A percentile compares a stretch with the other conserved stretches of the same genome.
These are phyloP conservation scores for Solanum medicagineum DNA, from an alignment of 257 asterid genomes.

Conservation along the genomic window DNA sequence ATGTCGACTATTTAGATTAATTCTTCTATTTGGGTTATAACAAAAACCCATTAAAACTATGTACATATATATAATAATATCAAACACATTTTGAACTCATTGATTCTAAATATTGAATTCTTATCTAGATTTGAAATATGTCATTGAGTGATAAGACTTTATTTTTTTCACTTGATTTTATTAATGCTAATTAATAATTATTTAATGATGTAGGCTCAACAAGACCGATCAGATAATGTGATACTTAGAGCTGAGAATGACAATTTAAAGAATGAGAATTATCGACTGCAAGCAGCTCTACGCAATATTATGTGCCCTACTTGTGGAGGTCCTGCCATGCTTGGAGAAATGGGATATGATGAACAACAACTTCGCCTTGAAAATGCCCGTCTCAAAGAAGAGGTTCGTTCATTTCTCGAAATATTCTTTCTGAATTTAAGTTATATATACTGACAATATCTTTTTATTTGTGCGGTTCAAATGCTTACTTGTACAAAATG, in stretches of 20 bases:
- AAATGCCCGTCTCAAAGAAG: slow-evolving; percentile 91
- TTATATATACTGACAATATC: background rate
- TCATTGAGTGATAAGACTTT: background rate
- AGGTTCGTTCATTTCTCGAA: slow-evolving; percentile 19
- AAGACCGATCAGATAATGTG: slow-evolving; percentile 67
- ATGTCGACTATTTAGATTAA: background rate
- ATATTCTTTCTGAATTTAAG: background rate
- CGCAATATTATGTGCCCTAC: slow-evolving; percentile 78
- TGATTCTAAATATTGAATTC: background rate
- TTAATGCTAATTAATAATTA: background rate
- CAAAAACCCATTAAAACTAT: background rate
- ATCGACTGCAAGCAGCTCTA: slow-evolving; percentile 58
- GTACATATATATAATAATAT: background rate
- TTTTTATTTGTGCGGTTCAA: no score
- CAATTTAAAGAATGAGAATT: slow-evolving; percentile 64
- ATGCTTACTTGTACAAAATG: background rate
- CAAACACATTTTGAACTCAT: background rate
- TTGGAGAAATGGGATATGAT: slow-evolving; percentile 81
- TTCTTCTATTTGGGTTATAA: background rate
- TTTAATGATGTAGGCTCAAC: slow-evolving; percentile 58
- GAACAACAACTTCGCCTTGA: slow-evolving; percentile 83
- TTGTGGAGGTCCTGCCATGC: slow-evolving; percentile 86
- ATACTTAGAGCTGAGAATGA: slow-evolving; percentile 80
- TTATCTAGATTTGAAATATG: background rate
- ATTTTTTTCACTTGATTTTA: background rate